Conservation (phyloP, 2,329 filamentous ascomycete genomes). For the Alternaria atra region DNA sequence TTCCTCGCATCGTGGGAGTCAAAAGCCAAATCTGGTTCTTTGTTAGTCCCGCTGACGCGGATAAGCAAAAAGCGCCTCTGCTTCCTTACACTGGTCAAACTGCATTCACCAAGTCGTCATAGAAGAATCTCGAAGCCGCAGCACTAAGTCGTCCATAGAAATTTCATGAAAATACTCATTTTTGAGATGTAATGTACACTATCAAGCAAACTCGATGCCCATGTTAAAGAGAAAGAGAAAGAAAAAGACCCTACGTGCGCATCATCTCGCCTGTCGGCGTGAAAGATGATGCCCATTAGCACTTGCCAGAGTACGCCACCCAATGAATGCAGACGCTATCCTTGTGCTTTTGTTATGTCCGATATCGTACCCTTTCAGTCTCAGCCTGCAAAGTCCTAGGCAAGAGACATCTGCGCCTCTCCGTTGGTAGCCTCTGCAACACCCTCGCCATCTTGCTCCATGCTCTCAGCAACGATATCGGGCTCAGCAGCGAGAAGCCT, state of each 20-base stretch:
- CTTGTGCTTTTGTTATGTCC: conserved; percentile 9
- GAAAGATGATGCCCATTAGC: neutral
- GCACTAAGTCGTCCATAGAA: neutral
- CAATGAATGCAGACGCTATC: neutral
- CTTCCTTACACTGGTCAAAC: conserved; percentile 2
- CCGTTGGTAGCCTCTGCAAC: conserved; percentile 35
- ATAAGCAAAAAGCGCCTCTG: conserved; percentile 5
- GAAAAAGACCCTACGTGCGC: neutral
- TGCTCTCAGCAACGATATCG: conserved; percentile 30
- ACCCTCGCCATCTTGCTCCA: conserved; percentile 33
- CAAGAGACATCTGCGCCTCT: conserved; percentile 32
- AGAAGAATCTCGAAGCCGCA: neutral
- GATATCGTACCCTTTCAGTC: neutral
- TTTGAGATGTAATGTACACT: conserved; percentile 1
- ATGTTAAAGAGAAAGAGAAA: neutral
- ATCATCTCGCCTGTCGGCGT: neutral
- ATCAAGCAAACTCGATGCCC: neutral
- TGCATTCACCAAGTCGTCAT: neutral
- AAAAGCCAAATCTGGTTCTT: neutral
- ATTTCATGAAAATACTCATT: neutral
- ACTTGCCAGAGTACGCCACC: neutral
- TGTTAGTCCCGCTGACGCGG: neutral
- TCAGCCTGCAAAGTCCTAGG: neutral
- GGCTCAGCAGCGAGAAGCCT: conserved; percentile 44
- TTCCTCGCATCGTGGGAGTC: neutral